phyloP scores from a whole-genome alignment of 2,329 filamentous ascomycete genomes.

The Teratosphaeria zuluensis region DNA sequence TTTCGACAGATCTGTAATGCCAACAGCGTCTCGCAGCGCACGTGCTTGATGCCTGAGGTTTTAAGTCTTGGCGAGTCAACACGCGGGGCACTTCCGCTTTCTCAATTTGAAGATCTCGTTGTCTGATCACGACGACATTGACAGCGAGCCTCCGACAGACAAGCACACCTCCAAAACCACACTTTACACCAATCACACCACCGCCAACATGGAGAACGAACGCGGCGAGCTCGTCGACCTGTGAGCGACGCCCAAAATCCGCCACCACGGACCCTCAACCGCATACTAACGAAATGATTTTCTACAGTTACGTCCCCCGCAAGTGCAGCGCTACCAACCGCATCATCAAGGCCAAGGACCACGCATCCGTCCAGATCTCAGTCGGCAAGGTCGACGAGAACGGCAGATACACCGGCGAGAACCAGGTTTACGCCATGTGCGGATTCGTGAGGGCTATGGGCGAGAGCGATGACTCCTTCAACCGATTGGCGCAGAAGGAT shows the following conservation, averaged over 20 bases:
- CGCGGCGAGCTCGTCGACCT: slow-evolving; percentile 99
- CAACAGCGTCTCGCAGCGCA: neutral
- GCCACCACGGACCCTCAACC: slow-evolving; percentile 2
- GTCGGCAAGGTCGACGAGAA: slow-evolving; percentile 99
- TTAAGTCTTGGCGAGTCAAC: neutral
- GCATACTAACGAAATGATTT: slow-evolving; percentile 18
- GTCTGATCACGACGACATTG: neutral
- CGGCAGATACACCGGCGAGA: slow-evolving; percentile 92
- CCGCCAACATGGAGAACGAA: slow-evolving; percentile 94
- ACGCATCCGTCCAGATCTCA: slow-evolving; percentile 94
- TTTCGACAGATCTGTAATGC: neutral
- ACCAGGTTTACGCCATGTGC: slow-evolving; percentile 93
- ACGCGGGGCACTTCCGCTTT: neutral
- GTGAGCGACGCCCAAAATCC: slow-evolving; percentile 47
- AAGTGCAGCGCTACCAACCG: slow-evolving; percentile 99
- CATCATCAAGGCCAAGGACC: slow-evolving; percentile 99
- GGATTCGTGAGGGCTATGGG: slow-evolving; percentile 97
- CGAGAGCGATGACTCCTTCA: slow-evolving; percentile 93
- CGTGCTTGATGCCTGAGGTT: neutral
- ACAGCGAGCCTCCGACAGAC: neutral
- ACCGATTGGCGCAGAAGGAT: slow-evolving; percentile 91
- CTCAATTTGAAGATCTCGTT: neutral
- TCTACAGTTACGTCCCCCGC: slow-evolving; percentile 81
- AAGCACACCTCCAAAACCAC: slow-evolving; percentile 3
- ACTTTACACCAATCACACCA: slow-evolving; percentile 24